A percentile compares a stretch with the other conserved stretches of the same genome.
Evolutionary conservation across 2,329 filamentous ascomycete genomes (phyloP).

Genomic region (Didymella segeticola): DNA sequence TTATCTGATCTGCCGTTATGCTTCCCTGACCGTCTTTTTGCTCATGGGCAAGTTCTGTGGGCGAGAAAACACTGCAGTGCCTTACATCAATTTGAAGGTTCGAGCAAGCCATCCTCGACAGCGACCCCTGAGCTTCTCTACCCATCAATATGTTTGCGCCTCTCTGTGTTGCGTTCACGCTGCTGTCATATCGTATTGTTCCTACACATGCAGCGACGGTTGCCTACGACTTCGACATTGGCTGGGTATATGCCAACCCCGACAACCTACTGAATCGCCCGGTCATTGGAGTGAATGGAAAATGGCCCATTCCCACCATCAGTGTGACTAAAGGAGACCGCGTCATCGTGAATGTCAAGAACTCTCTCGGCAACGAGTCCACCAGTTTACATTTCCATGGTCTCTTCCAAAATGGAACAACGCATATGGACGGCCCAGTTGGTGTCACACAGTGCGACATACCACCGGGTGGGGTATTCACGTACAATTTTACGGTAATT

Average conservation of each 20-base stretch:
- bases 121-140: too few species aligned
- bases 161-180: too few species aligned
- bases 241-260: constrained; percentile 63
- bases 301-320: constrained; percentile 76
- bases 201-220: constrained; percentile 48
- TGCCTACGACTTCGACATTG: constrained; percentile 60
- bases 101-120: too few species aligned
- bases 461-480: constrained; percentile 67
- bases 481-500: constrained; percentile 63
- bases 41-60: too few species aligned
- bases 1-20: too few species aligned
- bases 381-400: constrained; percentile 80
- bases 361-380: constrained; percentile 68
- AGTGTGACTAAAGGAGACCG: constrained; percentile 77
- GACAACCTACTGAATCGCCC: constrained; percentile 59
- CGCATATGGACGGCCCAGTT: constrained; percentile 74
- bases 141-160: too few species aligned
- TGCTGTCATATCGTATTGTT: too few species aligned
- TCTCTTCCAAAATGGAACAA: constrained; percentile 77
- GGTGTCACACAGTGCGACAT: constrained; percentile 67
- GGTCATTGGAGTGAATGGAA: constrained; percentile 72
- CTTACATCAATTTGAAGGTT: too few species aligned
- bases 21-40: too few species aligned
- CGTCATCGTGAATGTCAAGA: constrained; percentile 72
- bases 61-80: too few species aligned